Conservation (phyloP, 495 filamentous ascomycete genomes). For the Penicillium paxilli region DNA sequence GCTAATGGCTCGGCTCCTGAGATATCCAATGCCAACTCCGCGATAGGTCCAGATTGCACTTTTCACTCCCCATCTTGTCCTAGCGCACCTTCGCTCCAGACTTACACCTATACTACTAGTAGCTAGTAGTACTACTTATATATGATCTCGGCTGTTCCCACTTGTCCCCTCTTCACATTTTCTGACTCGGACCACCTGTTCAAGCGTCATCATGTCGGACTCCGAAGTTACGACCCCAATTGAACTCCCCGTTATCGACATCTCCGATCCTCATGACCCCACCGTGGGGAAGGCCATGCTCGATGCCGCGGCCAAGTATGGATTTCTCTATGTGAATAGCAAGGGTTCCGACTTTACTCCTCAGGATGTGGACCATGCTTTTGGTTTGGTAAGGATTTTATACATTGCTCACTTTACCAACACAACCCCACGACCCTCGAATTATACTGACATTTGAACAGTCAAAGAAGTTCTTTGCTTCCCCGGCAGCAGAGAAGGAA, state of each 20-base stretch:
- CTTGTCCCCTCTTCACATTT: neutral
- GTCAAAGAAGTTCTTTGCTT: constrained; percentile 78
- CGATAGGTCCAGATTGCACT: constrained; percentile 18
- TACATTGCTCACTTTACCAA: too few species aligned
- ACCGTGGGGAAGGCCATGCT: constrained; percentile 71
- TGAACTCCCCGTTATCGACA: constrained; percentile 77
- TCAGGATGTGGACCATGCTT: constrained; percentile 68
- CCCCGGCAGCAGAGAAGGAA: constrained; percentile 70
- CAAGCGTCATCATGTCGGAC: constrained; percentile 12
- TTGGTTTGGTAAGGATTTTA: constrained; percentile 65
- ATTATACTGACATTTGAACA: constrained; percentile 28
- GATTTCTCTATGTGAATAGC: constrained; percentile 86
- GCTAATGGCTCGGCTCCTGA: neutral
- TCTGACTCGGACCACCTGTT: constrained; percentile 16
- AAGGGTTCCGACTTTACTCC: constrained; percentile 64
- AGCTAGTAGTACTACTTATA: neutral
- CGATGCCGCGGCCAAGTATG: constrained; percentile 74
- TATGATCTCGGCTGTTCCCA: too few species aligned
- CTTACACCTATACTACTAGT: neutral
- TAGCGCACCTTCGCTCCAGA: neutral
- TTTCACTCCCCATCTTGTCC: constrained; percentile 12
- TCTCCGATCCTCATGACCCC: constrained; percentile 54
- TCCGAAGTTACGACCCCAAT: constrained; percentile 41
- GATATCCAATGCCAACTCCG: constrained; percentile 18
- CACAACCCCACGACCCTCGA: too few species aligned